Evolutionary conservation across 345 rosid species (phyloP).

Genomic region (Nasturtium officinale): DNA sequence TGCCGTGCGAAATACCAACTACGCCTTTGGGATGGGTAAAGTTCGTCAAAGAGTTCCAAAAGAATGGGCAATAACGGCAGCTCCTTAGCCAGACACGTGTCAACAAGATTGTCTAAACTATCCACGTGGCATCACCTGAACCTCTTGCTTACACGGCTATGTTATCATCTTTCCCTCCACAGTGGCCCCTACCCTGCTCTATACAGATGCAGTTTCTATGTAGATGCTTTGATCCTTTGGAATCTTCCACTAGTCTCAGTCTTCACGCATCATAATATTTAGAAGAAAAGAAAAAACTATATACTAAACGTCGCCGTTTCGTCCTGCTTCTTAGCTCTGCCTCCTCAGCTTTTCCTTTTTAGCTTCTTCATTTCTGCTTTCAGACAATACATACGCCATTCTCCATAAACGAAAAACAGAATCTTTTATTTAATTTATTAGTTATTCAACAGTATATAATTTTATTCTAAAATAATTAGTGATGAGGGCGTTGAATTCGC

Average conservation of each 20-base stretch:
- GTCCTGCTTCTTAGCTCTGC: constrained; percentile 15
- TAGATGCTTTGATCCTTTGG: constrained; percentile 64
- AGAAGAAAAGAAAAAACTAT: neutral
- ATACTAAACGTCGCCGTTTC: constrained; percentile 28
- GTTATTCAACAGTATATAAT: neutral
- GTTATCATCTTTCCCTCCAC: constrained; percentile 44
- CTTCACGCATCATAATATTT: constrained; percentile 37
- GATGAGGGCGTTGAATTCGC: constrained; percentile 66
- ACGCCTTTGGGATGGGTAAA: constrained; percentile 2
- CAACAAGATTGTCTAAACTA: constrained; percentile 3
- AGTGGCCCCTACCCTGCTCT: constrained; percentile 50
- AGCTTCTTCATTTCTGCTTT: constrained; percentile 16
- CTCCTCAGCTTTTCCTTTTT: constrained; percentile 17
- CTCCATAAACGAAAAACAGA: neutral
- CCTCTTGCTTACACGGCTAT: constrained; percentile 22
- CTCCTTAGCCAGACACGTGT: constrained; percentile 35
- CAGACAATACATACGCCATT: neutral
- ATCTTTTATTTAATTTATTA: constrained; percentile 21
- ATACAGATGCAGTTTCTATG: constrained; percentile 46
- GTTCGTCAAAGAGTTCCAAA: constrained; percentile 16
- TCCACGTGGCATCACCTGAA: constrained; percentile 40
- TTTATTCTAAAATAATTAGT: neutral
- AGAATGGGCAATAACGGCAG: constrained; percentile 10
- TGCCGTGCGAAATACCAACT: constrained; percentile 38
- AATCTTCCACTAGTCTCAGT: constrained; percentile 62